Evolutionary conservation across 768 basidiomycete species (phyloP).

Genomic region (Asterophora parasitica): DNA sequence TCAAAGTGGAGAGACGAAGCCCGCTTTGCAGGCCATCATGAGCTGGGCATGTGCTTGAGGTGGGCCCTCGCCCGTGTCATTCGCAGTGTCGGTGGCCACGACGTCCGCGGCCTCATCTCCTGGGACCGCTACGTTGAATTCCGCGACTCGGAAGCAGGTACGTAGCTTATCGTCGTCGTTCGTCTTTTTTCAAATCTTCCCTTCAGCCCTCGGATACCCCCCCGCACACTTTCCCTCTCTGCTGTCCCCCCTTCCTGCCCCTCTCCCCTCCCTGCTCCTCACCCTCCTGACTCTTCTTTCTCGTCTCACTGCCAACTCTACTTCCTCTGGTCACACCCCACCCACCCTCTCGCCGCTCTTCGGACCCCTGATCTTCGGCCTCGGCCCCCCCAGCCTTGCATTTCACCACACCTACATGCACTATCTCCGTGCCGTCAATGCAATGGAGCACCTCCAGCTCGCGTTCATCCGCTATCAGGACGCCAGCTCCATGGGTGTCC

Average conservation of each 20-base stretch:
- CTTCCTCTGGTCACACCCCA: constrained; percentile 85
- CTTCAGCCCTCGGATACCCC: constrained; percentile 59
- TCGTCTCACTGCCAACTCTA: constrained; percentile 78
- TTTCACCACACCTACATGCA: constrained; percentile 48
- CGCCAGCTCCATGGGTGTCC: constrained; percentile 62
- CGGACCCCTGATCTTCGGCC: constrained; percentile 84
- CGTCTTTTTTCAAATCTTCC: constrained; percentile 6
- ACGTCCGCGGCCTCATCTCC: constrained; percentile 77
- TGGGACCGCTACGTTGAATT: constrained; percentile 85
- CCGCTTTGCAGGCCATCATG: constrained; percentile 76
- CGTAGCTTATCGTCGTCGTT: constrained; percentile 23
- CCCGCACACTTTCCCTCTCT: constrained; percentile 70
- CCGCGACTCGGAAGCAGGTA: constrained; percentile 79
- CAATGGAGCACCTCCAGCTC: constrained; percentile 91
- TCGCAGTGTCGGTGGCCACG: constrained; percentile 60
- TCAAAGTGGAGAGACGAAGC: constrained; percentile 75
- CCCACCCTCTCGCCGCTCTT: constrained; percentile 87
- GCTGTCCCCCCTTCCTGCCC: constrained; percentile 46
- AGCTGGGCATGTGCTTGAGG: constrained; percentile 86
- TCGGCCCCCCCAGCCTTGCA: constrained; percentile 46
- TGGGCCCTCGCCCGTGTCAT: constrained; percentile 88
- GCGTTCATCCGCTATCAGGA: constrained; percentile 85
- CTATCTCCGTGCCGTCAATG: constrained; percentile 80
- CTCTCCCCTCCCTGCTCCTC: constrained; percentile 55
- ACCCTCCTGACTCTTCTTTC: constrained; percentile 78